These are phyloP conservation scores for Ilex aquifolium DNA, from an alignment of 257 asterid genomes.

Conservation along the genomic window DNA sequence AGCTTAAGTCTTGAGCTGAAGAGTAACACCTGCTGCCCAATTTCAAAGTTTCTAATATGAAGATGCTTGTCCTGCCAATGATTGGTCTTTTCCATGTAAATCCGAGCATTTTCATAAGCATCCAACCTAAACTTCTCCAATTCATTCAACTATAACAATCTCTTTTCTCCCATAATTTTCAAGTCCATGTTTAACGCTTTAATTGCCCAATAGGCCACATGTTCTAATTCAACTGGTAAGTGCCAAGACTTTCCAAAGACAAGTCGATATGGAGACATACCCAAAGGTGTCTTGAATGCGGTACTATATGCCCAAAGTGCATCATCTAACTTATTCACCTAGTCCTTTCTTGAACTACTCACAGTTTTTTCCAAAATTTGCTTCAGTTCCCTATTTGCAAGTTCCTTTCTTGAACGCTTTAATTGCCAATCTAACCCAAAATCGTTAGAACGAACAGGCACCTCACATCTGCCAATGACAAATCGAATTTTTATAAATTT, in stretches of 20 bases:
- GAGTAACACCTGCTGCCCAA: not conserved
- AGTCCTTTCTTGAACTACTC: not conserved
- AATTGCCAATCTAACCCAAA: no score
- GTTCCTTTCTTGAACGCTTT: no score
- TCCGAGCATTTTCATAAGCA: not conserved
- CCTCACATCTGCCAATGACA: no score
- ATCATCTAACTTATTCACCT: not conserved
- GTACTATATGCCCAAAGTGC: not conserved
- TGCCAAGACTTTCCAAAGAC: not conserved
- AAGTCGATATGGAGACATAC: not conserved
- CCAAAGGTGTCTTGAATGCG: not conserved
- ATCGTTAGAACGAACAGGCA: no score
- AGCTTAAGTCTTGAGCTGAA: not conserved
- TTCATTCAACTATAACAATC: no score
- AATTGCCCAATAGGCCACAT: no score
- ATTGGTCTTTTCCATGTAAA: not conserved
- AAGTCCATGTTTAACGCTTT: no score
- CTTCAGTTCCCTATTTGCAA: not conserved
- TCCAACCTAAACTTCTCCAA: not conserved
- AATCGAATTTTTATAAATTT: no score
- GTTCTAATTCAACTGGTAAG: no score
- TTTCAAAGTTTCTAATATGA: not conserved
- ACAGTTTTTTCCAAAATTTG: not conserved
- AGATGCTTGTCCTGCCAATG: not conserved
- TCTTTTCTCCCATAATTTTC: no score